Percentiles rank a stretch among this genome's conserved stretches.
Conservation (phyloP, 129 eudicot species). For the Arctium lappa region DNA sequence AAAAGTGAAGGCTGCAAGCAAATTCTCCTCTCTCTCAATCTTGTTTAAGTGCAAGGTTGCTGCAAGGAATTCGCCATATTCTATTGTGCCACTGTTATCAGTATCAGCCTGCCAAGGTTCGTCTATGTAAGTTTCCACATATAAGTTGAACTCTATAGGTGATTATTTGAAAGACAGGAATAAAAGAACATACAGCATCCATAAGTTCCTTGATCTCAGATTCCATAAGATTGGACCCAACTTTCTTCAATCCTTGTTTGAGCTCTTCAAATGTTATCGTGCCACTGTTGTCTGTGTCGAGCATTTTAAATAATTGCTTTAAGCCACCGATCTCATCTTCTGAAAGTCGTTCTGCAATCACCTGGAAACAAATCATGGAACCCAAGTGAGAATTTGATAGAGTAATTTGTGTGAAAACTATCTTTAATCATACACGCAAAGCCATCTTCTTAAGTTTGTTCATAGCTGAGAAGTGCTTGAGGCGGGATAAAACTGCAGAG, state of each 20-base stretch:
- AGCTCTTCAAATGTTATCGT: conserved; percentile 63
- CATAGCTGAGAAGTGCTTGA: conserved; percentile 64
- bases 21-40: conserved; percentile 57
- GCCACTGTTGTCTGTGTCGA: conserved; percentile 55
- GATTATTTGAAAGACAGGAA: not conserved
- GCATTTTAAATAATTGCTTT: conserved; percentile 52
- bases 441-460: conserved; percentile 67
- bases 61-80: conserved; percentile 63
- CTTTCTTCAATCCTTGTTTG: conserved; percentile 46
- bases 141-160: not conserved
- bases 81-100: conserved; percentile 58
- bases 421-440: conserved; percentile 40
- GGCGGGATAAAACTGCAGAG: conserved; percentile 59
- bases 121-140: not conserved
- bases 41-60: conserved; percentile 63
- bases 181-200: conserved; percentile 44
- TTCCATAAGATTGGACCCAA: conserved; percentile 51
- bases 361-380: conserved; percentile 25
- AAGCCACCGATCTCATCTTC: conserved; percentile 70
- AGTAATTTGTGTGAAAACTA: not conserved
- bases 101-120: conserved; percentile 46
- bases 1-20: conserved; percentile 48
- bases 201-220: conserved; percentile 57
- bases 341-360: conserved; percentile 59
- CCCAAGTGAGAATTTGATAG: not conserved